phyloP scores from a whole-genome alignment of 2,329 filamentous ascomycete genomes.

The Orbilia ellipsospora region DNA sequence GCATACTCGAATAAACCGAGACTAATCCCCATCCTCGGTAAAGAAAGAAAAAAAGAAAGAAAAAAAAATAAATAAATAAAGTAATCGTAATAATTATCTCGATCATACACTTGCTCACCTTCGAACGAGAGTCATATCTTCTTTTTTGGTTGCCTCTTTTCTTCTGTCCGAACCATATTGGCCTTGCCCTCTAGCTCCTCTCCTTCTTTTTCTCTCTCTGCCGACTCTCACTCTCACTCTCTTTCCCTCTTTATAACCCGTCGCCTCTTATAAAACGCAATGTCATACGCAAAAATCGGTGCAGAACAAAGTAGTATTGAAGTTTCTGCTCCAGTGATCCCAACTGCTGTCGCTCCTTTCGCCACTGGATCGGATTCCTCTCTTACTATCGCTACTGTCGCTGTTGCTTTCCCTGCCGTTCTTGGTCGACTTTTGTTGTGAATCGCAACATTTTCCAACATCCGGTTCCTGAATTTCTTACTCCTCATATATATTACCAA shows the following conservation, averaged over 20 bases:
- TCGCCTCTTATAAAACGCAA: constrained; percentile 13
- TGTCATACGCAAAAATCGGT: constrained; percentile 29
- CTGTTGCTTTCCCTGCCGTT: neutral
- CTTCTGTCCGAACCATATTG: neutral
- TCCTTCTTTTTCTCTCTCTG: constrained; percentile 3
- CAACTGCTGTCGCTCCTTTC: constrained; percentile 53
- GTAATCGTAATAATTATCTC: no score
- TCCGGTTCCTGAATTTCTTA: neutral
- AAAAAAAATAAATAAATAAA: no score
- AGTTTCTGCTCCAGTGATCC: constrained; percentile 47
- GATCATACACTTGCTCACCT: neutral
- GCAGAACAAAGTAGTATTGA: constrained; percentile 47
- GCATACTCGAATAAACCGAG: no score
- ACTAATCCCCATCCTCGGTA: no score
- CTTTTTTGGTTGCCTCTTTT: neutral
- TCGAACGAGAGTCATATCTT: neutral
- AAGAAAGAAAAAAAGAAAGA: no score
- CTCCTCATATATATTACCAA: neutral
- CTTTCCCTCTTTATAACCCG: neutral
- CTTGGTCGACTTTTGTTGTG: constrained; percentile 19
- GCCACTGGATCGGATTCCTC: constrained; percentile 40
- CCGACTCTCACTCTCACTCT: neutral
- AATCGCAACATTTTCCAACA: neutral
- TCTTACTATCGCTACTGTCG: constrained; percentile 1
- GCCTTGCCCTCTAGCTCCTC: neutral